Percentiles rank a stretch among this genome's conserved stretches.
phyloP scores from a whole-genome alignment of 192 early-diverging fungal species.

The Nowakowskiella sp. region DNA sequence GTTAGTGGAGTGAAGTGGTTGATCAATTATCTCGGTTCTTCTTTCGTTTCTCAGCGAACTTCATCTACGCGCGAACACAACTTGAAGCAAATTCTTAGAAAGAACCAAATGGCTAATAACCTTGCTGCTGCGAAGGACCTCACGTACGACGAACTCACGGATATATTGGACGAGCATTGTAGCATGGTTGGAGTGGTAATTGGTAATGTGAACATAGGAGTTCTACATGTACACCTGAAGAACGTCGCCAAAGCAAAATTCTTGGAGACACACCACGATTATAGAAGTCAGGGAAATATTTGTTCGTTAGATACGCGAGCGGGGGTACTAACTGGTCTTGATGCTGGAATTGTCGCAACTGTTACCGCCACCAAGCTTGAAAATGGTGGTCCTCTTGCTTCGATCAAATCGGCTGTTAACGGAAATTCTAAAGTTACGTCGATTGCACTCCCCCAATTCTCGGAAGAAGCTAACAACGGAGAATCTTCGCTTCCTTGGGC shows the following conservation, averaged over 20 bases:
- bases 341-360: not conserved
- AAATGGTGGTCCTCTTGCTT: not conserved
- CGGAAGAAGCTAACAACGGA: not conserved
- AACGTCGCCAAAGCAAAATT: not conserved
- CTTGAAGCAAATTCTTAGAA: slow-evolving; percentile 10
- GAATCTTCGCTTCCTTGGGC: not conserved
- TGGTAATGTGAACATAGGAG: not conserved
- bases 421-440: not conserved
- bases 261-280: not conserved
- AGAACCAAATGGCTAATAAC: slow-evolving; percentile 10
- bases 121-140: slow-evolving; percentile 9
- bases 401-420: not conserved
- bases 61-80: slow-evolving; percentile 9
- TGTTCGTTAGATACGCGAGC: not conserved
- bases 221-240: not conserved
- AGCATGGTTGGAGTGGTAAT: not conserved
- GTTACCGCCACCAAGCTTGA: not conserved
- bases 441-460: not conserved
- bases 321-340: not conserved
- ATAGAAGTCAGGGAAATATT: not conserved
- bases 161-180: not conserved
- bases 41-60: slow-evolving; percentile 2
- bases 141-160: not conserved
- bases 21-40: slow-evolving; percentile 5
- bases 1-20: slow-evolving; percentile 4